Conservation (phyloP, 2,329 filamentous ascomycete genomes). For the Monosporascus sp. region DNA sequence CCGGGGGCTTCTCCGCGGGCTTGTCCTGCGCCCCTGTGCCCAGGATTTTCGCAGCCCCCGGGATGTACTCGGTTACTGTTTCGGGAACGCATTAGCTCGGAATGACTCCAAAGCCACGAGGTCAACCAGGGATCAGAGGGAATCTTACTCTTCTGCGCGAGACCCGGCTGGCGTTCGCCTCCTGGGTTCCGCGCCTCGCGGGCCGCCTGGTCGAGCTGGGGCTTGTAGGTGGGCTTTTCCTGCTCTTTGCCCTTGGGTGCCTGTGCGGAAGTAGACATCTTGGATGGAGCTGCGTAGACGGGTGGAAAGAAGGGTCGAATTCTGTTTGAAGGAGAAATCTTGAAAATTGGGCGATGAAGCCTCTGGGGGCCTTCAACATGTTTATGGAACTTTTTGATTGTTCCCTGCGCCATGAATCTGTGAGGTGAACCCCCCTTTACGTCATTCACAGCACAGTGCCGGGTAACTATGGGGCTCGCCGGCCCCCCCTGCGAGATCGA, state of each 20-base stretch:
- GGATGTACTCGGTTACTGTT: slow-evolving; percentile 38
- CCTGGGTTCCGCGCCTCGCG: slow-evolving; percentile 25
- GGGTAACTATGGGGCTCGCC: background rate
- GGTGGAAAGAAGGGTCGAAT: background rate
- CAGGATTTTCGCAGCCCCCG: slow-evolving; percentile 36
- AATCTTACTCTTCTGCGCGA: slow-evolving; percentile 38
- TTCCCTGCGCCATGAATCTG: background rate
- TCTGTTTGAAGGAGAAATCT: too few relatives aligned
- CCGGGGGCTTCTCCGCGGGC: slow-evolving; percentile 9
- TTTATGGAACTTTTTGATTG: background rate
- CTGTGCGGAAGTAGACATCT: slow-evolving; percentile 7
- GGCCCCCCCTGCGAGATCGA: background rate
- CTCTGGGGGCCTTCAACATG: background rate
- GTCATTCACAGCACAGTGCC: background rate
- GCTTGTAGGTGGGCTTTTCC: slow-evolving; percentile 32
- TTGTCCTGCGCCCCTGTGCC: slow-evolving; percentile 26
- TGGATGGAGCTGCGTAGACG: slow-evolving; percentile 2
- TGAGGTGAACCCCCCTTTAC: background rate
- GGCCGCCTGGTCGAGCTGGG: slow-evolving; percentile 38
- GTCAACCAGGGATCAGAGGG: background rate
- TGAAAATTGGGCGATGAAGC: too few relatives aligned
- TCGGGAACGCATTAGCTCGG: background rate
- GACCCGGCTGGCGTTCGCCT: slow-evolving; percentile 23
- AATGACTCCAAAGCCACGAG: background rate
- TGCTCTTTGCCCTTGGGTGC: slow-evolving; percentile 6